Evolutionary conservation across 306 rosid genomes (phyloP).

Genomic region (Lathyrus tuberosus): DNA sequence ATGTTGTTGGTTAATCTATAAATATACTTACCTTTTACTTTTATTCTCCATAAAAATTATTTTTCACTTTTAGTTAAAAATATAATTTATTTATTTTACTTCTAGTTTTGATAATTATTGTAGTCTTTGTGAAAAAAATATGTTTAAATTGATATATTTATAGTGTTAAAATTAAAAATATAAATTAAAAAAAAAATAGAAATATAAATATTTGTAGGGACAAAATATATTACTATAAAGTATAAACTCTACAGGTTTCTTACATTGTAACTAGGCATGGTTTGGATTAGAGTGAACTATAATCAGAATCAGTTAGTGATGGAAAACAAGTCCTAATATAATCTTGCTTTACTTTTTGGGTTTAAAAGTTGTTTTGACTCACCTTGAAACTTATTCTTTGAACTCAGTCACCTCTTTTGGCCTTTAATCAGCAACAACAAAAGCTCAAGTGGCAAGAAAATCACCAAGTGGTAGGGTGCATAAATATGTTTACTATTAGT

Average conservation of each 20-base stretch:
- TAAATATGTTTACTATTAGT: neutral
- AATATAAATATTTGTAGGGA: too few species aligned
- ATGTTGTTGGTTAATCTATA: too few species aligned
- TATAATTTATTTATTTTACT: too few species aligned
- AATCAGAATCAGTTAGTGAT: conserved; percentile 28
- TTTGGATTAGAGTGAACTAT: conserved; percentile 8
- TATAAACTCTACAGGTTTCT: conserved; percentile 15
- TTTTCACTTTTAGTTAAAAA: too few species aligned
- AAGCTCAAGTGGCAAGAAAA: conserved; percentile 32
- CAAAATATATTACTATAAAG: conserved; percentile 16
- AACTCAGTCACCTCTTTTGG: conserved; percentile 16
- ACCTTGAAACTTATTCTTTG: conserved; percentile 22
- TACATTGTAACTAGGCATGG: conserved; percentile 38
- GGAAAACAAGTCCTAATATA: conserved; percentile 9
- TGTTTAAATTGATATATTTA: too few species aligned
- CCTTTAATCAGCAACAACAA: neutral
- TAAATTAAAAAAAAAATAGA: too few species aligned
- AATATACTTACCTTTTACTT: too few species aligned
- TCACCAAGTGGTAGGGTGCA: conserved; percentile 17
- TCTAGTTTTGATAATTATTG: too few species aligned
- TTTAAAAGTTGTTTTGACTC: conserved; percentile 33
- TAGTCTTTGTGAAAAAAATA: too few species aligned
- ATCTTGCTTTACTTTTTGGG: conserved; percentile 13
- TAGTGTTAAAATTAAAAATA: too few species aligned
- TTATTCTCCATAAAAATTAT: too few species aligned